Base-by-base conservation (phyloP, 805 yeast genomes). In the Starmera dryadoides region DNA sequence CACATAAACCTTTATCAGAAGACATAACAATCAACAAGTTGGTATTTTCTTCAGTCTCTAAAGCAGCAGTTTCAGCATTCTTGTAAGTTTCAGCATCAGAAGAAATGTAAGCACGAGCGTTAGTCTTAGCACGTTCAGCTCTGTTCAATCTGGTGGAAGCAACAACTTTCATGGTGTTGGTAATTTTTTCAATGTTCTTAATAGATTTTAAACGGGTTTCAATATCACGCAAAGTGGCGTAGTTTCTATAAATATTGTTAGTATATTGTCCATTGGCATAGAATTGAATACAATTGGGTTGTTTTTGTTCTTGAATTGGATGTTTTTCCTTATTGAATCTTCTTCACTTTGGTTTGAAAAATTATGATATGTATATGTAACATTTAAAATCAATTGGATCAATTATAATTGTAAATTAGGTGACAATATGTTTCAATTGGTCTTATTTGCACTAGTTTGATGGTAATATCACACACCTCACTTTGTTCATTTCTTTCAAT, bases 81-180 rank as follows among this genome's bases (percentile, higher is more conserved):
- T 75, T 69, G 69, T 71, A 86, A 55, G 93, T 86, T 61, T 83
- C 87, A 46, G 71, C 53, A 60, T 88, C 95, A 43, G 89, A 80
- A 55, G 75, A 73, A 60, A 81, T 81, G 75, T 86, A 91, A 45
- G 77, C 82, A 65, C 95, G 81, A 37, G 97, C 83, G 37, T 86
- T 77, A 52, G 73, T 71, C 88, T 88, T 91, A 45, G 97, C 95
- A 66, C 82, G 85, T 70, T 88, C 96, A 46, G 98, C 98, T 71
- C 86, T 88, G 63, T 79, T 75, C 65, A 93, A 79, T 72, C 96
- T 84, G 55, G 98, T 93, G 32, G 98, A 91, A 32, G 98, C 98
- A 59, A 93, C 98, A 69, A 93, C 83, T 77, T 89, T 93, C 98
- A 93, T 93, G 68, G 98, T 93, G 73, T 93, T 93, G 71, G 98